Percentiles rank a stretch among this genome's conserved stretches.
Conservation (phyloP, 2,329 filamentous ascomycete species). For the Colletotrichum nymphaeae region DNA sequence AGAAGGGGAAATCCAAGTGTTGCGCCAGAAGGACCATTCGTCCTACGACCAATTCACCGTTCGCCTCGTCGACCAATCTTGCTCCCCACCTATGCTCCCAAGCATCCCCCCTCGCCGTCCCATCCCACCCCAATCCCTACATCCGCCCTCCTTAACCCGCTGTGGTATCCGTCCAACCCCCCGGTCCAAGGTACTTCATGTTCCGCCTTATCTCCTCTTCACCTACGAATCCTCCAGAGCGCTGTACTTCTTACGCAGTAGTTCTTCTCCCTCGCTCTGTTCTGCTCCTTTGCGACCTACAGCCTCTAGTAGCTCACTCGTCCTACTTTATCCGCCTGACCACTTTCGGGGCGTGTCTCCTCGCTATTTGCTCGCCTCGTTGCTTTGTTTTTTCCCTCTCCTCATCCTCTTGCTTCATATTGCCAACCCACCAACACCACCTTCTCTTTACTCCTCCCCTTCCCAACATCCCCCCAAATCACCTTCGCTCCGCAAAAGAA, state of each 20-base stretch:
- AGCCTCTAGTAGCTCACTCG: constrained; percentile 25
- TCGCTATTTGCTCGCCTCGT: constrained; percentile 33
- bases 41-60: constrained; percentile 6
- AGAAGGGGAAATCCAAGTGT: not conserved
- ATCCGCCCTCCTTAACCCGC: constrained; percentile 32
- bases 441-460: constrained; percentile 7
- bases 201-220: constrained; percentile 35
- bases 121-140: constrained; percentile 35
- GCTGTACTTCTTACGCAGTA: not conserved
- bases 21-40: not conserved
- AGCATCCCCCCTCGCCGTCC: constrained; percentile 22
- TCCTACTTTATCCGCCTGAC: constrained; percentile 35
- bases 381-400: constrained; percentile 13
- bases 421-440: constrained; percentile 21
- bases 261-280: constrained; percentile 20
- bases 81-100: constrained; percentile 27
- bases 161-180: constrained; percentile 31
- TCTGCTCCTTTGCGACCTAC: constrained; percentile 21
- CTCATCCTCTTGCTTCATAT: constrained; percentile 10
- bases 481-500: not conserved
- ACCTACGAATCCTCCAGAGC: constrained; percentile 9
- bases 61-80: constrained; percentile 26
- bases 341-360: constrained; percentile 32
- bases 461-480: not conserved
- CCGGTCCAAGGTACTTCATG: constrained; percentile 25